Percentiles rank a stretch among this genome's conserved stretches.
phyloP scores from a whole-genome alignment of 2,329 filamentous ascomycete genomes.

The Hymenoscyphus linearis region DNA sequence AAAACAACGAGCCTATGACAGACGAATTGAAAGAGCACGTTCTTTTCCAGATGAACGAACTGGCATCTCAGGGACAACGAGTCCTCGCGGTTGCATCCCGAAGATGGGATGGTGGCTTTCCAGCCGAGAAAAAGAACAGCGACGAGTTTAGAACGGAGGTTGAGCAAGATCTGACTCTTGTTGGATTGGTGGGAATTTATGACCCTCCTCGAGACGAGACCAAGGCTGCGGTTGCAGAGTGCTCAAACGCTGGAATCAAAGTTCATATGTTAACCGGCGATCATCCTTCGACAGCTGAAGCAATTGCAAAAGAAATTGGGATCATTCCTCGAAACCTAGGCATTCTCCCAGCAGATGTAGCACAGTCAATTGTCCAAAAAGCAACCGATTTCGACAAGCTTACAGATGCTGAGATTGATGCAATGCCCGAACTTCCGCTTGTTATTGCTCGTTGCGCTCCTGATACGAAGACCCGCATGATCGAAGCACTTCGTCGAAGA shows the following conservation, averaged over 20 bases:
- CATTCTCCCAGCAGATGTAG: conserved; percentile 40
- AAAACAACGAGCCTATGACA: conserved; percentile 37
- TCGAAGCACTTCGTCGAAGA: conserved; percentile 46
- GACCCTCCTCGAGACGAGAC: conserved; percentile 56
- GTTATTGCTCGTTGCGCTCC: conserved; percentile 50
- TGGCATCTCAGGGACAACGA: conserved; percentile 54
- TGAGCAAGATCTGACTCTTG: conserved; percentile 48
- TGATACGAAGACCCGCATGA: conserved; percentile 50
- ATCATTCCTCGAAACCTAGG: conserved; percentile 42
- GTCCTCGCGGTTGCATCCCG: conserved; percentile 51
- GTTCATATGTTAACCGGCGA: conserved; percentile 71
- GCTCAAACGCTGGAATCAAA: conserved; percentile 63
- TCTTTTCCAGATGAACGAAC: conserved; percentile 48
- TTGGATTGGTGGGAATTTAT: conserved; percentile 53
- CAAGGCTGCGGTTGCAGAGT: conserved; percentile 50
- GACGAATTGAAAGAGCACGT: conserved; percentile 39
- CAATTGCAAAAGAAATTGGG: conserved; percentile 52
- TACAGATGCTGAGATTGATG: conserved; percentile 45
- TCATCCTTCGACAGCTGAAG: conserved; percentile 50
- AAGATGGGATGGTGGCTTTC: conserved; percentile 22
- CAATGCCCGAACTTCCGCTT: conserved; percentile 44
- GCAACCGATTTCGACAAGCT: conserved; percentile 43
- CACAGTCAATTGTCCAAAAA: conserved; percentile 47
- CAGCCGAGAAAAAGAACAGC: conserved; percentile 17
- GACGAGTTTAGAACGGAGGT: conserved; percentile 34